Percentiles rank a stretch among this genome's conserved stretches.
Conservation (phyloP, 106 monocot species). For the Phalaenopsis aphrodite region DNA sequence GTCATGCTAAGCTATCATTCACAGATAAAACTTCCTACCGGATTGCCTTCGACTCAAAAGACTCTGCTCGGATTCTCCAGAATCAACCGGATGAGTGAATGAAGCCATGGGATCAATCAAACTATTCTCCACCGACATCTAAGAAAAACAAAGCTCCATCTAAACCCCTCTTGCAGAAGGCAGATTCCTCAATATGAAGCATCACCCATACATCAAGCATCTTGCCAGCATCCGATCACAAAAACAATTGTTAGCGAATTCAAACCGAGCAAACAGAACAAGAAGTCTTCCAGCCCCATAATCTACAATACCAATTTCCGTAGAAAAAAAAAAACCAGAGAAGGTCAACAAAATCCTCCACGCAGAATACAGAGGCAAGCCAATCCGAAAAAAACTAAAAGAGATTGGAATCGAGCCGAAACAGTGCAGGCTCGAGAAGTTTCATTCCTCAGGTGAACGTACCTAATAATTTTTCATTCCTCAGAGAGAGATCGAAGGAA, state of each 20-base stretch:
- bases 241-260: background rate
- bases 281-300: background rate
- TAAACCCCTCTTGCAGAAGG: background rate
- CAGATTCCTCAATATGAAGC: background rate
- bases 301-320: background rate
- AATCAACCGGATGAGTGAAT: conserved; percentile 6
- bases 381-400: background rate
- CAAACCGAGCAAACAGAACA: background rate
- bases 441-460: background rate
- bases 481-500: background rate
- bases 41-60: conserved; percentile 21
- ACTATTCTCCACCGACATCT: background rate
- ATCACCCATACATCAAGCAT: background rate
- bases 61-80: conserved; percentile 25
- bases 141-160: background rate
- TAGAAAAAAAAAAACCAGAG: background rate
- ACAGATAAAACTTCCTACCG: background rate
- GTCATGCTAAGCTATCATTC: background rate
- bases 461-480: too few relatives aligned
- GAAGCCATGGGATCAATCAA: conserved; percentile 12
- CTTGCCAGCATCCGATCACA: background rate
- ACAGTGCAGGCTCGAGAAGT: background rate
- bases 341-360: background rate
- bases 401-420: background rate
- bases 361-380: background rate